These are phyloP conservation scores for Cyclotella cryptica DNA, from an alignment of 108 stramenopile genomes.

Conservation along the genomic window DNA sequence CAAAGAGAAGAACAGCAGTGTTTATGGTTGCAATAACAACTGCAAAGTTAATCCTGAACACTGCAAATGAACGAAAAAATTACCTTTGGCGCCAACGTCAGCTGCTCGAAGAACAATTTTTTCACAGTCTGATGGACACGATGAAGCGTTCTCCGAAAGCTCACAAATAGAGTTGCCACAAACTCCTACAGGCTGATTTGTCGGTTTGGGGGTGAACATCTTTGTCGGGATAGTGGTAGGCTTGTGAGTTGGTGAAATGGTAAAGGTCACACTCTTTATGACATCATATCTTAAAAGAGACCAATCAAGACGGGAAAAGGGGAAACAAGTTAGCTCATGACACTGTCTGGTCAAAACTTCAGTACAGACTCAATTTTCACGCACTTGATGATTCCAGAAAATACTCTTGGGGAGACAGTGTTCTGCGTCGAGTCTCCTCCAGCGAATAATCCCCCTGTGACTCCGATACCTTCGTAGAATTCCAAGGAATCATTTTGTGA, in stretches of 20 bases:
- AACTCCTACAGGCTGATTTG: background rate
- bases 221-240: conserved; percentile 5
- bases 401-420: conserved; percentile 2
- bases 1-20: background rate
- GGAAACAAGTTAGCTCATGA: background rate
- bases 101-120: background rate
- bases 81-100: background rate
- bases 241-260: background rate
- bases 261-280: background rate
- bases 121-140: conserved; percentile 14
- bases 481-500: conserved; percentile 9
- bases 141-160: conserved; percentile 1
- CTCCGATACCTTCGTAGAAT: conserved; percentile 16
- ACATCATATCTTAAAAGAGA: background rate
- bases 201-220: background rate
- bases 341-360: background rate
- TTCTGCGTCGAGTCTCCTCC: background rate
- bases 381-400: conserved; percentile 1
- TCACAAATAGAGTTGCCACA: conserved; percentile 9
- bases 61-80: no score
- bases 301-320: background rate
- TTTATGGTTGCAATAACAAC: background rate
- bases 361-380: background rate
- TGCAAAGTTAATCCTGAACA: no score
- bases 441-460: background rate